These are phyloP conservation scores for Termitomyces bulborhizus DNA, from an alignment of 768 basidiomycete genomes.

Conservation along the genomic window DNA sequence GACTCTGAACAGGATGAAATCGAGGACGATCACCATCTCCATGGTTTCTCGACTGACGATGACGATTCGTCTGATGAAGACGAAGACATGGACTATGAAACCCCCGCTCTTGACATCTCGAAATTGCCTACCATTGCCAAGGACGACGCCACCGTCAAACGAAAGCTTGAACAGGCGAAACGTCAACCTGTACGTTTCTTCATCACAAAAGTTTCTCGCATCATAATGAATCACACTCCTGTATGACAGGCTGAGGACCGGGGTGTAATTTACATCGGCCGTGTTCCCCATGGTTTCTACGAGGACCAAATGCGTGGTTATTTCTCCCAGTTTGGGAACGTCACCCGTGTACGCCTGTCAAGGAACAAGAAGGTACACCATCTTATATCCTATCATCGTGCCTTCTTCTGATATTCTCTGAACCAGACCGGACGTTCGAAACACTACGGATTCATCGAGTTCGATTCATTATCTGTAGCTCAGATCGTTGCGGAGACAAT, in stretches of 20 bases:
- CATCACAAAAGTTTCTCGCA: not conserved
- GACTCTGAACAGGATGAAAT: conserved; percentile 20
- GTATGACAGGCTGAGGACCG: conserved; percentile 44
- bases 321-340: conserved; percentile 91
- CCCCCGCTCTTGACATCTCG: conserved; percentile 52
- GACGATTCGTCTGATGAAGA: conserved; percentile 77
- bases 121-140: conserved; percentile 85
- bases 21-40: conserved; percentile 44
- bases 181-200: conserved; percentile 56
- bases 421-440: conserved; percentile 88
- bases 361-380: conserved; percentile 80
- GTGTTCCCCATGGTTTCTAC: conserved; percentile 96
- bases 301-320: conserved; percentile 91
- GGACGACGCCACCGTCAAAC: conserved; percentile 76
- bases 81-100: conserved; percentile 43
- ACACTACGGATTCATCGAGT: conserved; percentile 96
- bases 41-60: conserved; percentile 75
- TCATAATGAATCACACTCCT: not conserved
- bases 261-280: conserved; percentile 85
- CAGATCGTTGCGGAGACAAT: conserved; percentile 97
- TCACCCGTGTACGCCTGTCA: conserved; percentile 83
- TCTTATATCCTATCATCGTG: not conserved
- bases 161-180: conserved; percentile 54
- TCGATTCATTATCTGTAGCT: conserved; percentile 83
- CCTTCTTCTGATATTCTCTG: not conserved